phyloP scores from a whole-genome alignment of 257 asterid genomes.

The Lithospermum erythrorhizon region DNA sequence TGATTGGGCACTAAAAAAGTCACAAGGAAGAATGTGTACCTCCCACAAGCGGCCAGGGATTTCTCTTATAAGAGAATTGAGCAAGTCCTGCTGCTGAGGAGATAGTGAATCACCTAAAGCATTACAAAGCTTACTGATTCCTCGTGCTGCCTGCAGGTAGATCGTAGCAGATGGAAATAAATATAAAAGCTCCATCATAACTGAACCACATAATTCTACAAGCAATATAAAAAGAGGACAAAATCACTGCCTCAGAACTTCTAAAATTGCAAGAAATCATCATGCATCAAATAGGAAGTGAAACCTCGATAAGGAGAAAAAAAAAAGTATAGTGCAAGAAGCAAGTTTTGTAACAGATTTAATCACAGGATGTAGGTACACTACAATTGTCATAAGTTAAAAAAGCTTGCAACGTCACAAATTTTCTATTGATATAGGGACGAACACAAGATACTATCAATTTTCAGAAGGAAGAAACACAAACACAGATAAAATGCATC shows the following conservation, averaged over 20 bases:
- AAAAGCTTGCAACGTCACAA: too few species aligned
- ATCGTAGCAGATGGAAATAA: neutral
- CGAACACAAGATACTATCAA: too few species aligned
- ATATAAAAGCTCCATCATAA: neutral
- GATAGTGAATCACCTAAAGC: constrained; percentile 77
- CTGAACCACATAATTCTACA: too few species aligned
- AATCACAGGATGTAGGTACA: neutral
- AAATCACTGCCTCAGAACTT: too few species aligned
- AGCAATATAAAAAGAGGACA: too few species aligned
- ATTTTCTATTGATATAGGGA: too few species aligned
- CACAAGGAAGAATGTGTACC: constrained; percentile 33
- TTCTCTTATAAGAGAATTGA: constrained; percentile 78
- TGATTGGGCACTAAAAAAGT: neutral
- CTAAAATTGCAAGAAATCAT: too few species aligned
- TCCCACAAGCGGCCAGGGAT: constrained; percentile 96
- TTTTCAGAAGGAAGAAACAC: too few species aligned
- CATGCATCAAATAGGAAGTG: too few species aligned
- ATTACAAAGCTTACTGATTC: constrained; percentile 72
- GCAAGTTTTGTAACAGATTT: neutral
- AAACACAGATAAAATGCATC: too few species aligned
- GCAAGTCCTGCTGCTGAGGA: constrained; percentile 58
- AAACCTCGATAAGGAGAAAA: too few species aligned
- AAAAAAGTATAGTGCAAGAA: neutral
- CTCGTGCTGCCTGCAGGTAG: constrained; percentile 69
- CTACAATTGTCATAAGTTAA: neutral